phyloP scores from a whole-genome alignment of 225 moss, liverwort and hornwort species.

The Rhytidiadelphus loreus region DNA sequence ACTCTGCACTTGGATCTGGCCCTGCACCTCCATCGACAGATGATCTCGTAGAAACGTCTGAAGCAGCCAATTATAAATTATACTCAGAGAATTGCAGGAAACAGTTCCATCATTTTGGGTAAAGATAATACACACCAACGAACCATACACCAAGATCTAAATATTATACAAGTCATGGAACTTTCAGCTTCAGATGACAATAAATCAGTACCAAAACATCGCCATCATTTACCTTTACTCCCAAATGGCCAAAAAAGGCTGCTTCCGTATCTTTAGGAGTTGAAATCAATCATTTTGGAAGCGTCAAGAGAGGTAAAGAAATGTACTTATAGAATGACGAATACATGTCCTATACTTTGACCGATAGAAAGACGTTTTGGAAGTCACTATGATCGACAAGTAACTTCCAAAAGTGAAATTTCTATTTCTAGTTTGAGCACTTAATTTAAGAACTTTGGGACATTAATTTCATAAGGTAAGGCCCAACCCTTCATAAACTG shows the following conservation, averaged over 20 bases:
- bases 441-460: not conserved
- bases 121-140: not conserved
- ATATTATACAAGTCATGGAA: not conserved
- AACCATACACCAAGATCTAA: not conserved
- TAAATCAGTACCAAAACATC: not conserved
- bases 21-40: not conserved
- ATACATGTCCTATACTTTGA: not conserved
- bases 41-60: slow-evolving; percentile 36
- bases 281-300: not conserved
- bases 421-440: not conserved
- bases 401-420: not conserved
- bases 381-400: not conserved
- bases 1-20: slow-evolving; percentile 16
- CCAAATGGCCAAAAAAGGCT: not conserved
- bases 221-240: not conserved
- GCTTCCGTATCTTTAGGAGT: not conserved
- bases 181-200: not conserved
- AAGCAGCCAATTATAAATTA: slow-evolving; percentile 14
- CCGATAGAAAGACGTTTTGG: not conserved
- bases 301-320: not conserved
- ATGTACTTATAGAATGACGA: not conserved
- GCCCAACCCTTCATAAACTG: not conserved
- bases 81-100: not conserved
- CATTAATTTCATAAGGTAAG: not conserved
- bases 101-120: not conserved